phyloP scores from a whole-genome alignment of 345 rosid genomes.

The Geranium rotundifolium region DNA sequence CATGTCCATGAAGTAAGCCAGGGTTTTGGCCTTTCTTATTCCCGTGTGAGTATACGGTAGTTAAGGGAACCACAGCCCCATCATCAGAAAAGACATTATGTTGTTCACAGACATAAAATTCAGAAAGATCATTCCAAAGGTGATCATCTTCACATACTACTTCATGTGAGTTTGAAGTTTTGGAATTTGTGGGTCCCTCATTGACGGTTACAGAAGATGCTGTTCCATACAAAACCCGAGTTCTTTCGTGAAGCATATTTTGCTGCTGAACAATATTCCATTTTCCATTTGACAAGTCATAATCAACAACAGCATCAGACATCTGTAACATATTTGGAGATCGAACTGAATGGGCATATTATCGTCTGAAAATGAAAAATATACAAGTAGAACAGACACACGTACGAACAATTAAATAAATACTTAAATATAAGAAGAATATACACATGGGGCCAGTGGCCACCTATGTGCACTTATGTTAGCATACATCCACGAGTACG shows the following conservation, averaged over 20 bases:
- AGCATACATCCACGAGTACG: not conserved
- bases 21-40: conserved; percentile 36
- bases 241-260: conserved; percentile 86
- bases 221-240: conserved; percentile 71
- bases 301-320: conserved; percentile 97
- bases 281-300: conserved; percentile 60
- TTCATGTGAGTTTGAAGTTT: conserved; percentile 13
- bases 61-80: conserved; percentile 71
- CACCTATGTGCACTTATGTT: too few relatives aligned
- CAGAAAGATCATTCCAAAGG: conserved; percentile 87
- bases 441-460: too few relatives aligned
- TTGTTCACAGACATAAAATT: conserved; percentile 75
- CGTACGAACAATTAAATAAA: not conserved
- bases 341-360: not conserved
- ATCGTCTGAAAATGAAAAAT: not conserved
- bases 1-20: conserved; percentile 84
- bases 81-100: conserved; percentile 56
- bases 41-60: conserved; percentile 53
- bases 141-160: conserved; percentile 42
- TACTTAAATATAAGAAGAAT: too few relatives aligned
- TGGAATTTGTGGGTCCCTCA: conserved; percentile 16
- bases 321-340: conserved; percentile 31
- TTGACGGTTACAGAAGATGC: conserved; percentile 31
- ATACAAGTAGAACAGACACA: not conserved
- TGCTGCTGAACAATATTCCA: conserved; percentile 95